Evolutionary conservation across 2,329 filamentous ascomycete species (phyloP).

Genomic region (Paradendryphiella salina): DNA sequence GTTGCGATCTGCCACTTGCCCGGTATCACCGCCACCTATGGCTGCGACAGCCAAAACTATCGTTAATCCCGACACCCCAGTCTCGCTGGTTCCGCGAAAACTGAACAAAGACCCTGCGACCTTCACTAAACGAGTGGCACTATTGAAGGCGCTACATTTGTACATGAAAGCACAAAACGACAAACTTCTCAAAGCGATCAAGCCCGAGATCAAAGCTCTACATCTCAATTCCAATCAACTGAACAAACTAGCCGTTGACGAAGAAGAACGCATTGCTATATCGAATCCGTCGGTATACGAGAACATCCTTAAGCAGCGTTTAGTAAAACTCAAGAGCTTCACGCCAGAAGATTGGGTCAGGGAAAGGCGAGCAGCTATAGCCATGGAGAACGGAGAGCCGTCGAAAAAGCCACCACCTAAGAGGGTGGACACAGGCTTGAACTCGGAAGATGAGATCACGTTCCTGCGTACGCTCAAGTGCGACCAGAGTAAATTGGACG

Average conservation of each 20-base stretch:
- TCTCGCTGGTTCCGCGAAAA: slow-evolving; percentile 66
- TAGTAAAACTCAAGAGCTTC: slow-evolving; percentile 78
- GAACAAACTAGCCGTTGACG: slow-evolving; percentile 69
- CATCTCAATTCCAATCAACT: slow-evolving; percentile 67
- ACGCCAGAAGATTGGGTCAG: slow-evolving; percentile 69
- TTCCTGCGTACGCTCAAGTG: slow-evolving; percentile 59
- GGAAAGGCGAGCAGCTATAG: slow-evolving; percentile 52
- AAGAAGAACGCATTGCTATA: slow-evolving; percentile 75
- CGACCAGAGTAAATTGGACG: slow-evolving; percentile 64
- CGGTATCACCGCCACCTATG: slow-evolving; percentile 40
- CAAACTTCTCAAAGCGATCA: slow-evolving; percentile 59
- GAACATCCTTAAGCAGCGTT: slow-evolving; percentile 81
- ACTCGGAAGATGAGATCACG: slow-evolving; percentile 62
- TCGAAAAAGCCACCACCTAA: slow-evolving; percentile 52
- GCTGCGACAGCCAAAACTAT: slow-evolving; percentile 17
- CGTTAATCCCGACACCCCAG: slow-evolving; percentile 48
- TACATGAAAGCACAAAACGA: slow-evolving; percentile 70
- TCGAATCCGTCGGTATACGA: slow-evolving; percentile 72
- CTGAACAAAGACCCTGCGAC: slow-evolving; percentile 57
- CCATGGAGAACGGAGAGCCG: slow-evolving; percentile 31
- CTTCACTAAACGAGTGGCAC: slow-evolving; percentile 37
- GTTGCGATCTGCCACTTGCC: slow-evolving; percentile 31
- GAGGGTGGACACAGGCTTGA: slow-evolving; percentile 70
- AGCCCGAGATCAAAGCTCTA: slow-evolving; percentile 57
- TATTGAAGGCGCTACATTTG: slow-evolving; percentile 65